phyloP scores from a whole-genome alignment of 177 flowering plant genomes.

The Tripterygium wilfordii region DNA sequence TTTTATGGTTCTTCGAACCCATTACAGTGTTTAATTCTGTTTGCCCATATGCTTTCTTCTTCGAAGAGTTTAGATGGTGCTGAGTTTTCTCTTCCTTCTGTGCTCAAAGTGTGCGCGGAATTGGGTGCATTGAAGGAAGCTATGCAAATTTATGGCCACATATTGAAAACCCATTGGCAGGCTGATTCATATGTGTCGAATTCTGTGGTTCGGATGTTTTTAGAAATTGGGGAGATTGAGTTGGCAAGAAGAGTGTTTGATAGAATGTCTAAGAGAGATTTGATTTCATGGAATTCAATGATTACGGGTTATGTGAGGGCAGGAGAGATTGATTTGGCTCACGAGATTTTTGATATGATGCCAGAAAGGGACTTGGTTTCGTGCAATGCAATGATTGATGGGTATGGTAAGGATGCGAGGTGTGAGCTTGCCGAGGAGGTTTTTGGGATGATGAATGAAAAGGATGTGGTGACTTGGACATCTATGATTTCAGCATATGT shows the following conservation, averaged over 20 bases:
- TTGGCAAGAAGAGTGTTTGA: too few species aligned
- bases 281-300: too few species aligned
- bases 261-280: too few species aligned
- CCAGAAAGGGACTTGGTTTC: slow-evolving; percentile 31
- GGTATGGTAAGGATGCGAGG: slow-evolving; percentile 5
- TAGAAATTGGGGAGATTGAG: slow-evolving; percentile 18
- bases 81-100: slow-evolving; percentile 26
- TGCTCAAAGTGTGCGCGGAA: slow-evolving; percentile 26
- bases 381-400: slow-evolving; percentile 29
- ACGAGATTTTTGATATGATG: slow-evolving; percentile 23
- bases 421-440: background rate
- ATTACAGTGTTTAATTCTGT: slow-evolving; percentile 11
- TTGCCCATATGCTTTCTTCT: slow-evolving; percentile 18
- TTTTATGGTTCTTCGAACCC: slow-evolving; percentile 14
- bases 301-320: slow-evolving; percentile 19
- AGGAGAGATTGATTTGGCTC: slow-evolving; percentile 23
- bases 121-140: slow-evolving; percentile 24
- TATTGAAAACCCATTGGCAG: slow-evolving; percentile 17
- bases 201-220: slow-evolving; percentile 25
- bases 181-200: slow-evolving; percentile 29
- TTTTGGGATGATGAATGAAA: slow-evolving; percentile 4
- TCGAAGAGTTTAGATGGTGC: slow-evolving; percentile 15
- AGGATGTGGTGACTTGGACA: slow-evolving; percentile 4
- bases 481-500: background rate
- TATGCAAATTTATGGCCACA: slow-evolving; percentile 21